Evolutionary conservation across 257 asterid genomes (phyloP).

Genomic region (Schizonepeta tenuifolia): DNA sequence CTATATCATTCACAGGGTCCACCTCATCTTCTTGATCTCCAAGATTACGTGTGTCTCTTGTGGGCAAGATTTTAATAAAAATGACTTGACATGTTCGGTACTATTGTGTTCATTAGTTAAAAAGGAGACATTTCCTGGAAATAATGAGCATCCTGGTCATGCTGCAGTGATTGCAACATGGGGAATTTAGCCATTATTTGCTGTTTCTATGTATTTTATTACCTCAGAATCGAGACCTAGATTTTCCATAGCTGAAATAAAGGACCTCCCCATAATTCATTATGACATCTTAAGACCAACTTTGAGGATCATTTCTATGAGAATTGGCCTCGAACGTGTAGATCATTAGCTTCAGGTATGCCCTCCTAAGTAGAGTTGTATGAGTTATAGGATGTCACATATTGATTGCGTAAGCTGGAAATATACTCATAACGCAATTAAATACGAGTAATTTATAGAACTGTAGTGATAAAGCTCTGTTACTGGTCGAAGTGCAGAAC

Average conservation of each 20-base stretch:
- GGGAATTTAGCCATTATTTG: background rate
- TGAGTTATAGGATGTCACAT: background rate
- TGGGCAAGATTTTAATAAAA: no score
- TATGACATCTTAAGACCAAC: background rate
- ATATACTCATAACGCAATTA: background rate
- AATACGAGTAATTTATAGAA: background rate
- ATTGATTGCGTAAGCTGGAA: background rate
- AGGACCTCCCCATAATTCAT: no score
- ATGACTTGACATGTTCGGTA: no score
- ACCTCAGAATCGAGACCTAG: background rate
- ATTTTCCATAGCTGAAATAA: slow-evolving; percentile 15
- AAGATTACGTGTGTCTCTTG: no score
- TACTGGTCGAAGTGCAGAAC: background rate
- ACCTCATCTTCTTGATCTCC: no score
- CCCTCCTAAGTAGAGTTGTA: background rate
- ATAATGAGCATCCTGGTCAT: background rate
- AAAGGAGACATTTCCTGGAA: background rate
- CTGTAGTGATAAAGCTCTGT: background rate
- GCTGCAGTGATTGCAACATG: background rate
- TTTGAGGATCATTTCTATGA: background rate
- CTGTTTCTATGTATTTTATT: background rate
- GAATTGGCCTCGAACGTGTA: background rate
- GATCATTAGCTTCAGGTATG: background rate
- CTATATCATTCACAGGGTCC: background rate
- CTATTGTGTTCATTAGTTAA: slow-evolving; percentile 10